Evolutionary conservation across 345 rosid species (phyloP).

Genomic region (Erysimum cheiranthoides): DNA sequence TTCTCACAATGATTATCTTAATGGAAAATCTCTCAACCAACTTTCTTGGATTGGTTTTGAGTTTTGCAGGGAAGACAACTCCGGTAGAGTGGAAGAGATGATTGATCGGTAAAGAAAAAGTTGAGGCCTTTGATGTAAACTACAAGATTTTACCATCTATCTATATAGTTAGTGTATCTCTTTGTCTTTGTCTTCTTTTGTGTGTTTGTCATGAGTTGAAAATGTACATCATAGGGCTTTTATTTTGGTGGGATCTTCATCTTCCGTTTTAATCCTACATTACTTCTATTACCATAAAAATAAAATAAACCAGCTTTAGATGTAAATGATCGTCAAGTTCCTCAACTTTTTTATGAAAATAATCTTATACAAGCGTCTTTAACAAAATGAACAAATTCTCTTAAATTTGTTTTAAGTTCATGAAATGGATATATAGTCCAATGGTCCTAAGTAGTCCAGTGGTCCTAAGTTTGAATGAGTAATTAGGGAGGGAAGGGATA

Average conservation of each 20-base stretch:
- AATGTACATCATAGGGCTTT: conserved; percentile 37
- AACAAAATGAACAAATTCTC: background rate
- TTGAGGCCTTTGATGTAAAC: conserved; percentile 5
- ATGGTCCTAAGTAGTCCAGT: conserved; percentile 8
- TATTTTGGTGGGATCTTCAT: background rate
- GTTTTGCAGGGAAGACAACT: conserved; percentile 62
- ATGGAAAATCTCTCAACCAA: background rate
- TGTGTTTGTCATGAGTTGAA: conserved; percentile 13
- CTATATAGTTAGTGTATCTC: conserved; percentile 7
- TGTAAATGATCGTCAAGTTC: background rate
- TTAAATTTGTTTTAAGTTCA: too few species aligned
- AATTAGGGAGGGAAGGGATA: conserved; percentile 32
- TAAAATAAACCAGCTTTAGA: conserved; percentile 10
- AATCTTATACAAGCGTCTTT: background rate
- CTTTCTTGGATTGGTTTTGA: conserved; percentile 11
- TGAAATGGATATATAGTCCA: conserved; percentile 5
- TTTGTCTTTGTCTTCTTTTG: background rate
- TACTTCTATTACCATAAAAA: conserved; percentile 9
- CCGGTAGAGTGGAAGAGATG: conserved; percentile 78
- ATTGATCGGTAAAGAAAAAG: conserved; percentile 19
- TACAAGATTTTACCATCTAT: conserved; percentile 39
- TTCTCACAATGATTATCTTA: background rate
- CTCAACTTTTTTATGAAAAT: background rate
- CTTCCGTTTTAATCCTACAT: conserved; percentile 16
- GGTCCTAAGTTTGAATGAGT: conserved; percentile 30